Percentiles rank a stretch among this genome's conserved stretches.
Conservation (phyloP, 768 basidiomycete species). For the Phallus indusiatus region DNA sequence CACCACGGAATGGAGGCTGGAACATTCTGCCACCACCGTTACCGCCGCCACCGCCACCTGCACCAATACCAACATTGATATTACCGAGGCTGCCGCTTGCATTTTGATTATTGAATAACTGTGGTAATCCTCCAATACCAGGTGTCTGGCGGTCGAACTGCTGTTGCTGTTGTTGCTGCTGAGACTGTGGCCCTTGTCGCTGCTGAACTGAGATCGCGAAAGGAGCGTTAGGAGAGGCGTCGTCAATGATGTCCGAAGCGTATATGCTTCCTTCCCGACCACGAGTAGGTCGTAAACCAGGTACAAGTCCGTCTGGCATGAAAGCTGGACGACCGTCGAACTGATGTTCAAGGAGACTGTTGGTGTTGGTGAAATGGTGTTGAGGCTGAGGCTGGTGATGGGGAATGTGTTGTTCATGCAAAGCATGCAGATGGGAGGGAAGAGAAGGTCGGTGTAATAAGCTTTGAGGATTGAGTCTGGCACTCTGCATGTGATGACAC, state of each 20-base stretch:
- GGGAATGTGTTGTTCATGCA: slow-evolving; percentile 26
- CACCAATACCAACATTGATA: neutral
- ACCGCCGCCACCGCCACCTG: too few relatives aligned
- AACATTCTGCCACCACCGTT: neutral
- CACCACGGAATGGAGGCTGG: slow-evolving; percentile 52
- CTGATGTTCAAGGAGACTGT: slow-evolving; percentile 48
- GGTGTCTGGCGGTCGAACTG: slow-evolving; percentile 47
- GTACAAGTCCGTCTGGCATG: slow-evolving; percentile 78
- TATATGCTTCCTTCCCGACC: slow-evolving; percentile 38
- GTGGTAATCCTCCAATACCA: slow-evolving; percentile 27
- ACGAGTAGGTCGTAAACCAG: slow-evolving; percentile 65
- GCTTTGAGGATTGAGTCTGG: slow-evolving; percentile 30
- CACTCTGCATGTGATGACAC: slow-evolving; percentile 18
- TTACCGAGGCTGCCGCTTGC: neutral
- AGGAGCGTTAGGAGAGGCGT: slow-evolving; percentile 32
- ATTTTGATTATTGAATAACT: neutral
- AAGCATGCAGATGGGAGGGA: slow-evolving; percentile 31
- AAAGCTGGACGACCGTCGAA: slow-evolving; percentile 41
- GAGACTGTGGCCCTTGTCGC: slow-evolving; percentile 27
- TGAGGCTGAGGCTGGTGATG: slow-evolving; percentile 24
- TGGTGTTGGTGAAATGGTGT: slow-evolving; percentile 40
- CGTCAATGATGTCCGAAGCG: slow-evolving; percentile 31
- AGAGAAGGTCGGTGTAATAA: slow-evolving; percentile 33
- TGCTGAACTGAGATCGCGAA: slow-evolving; percentile 40
- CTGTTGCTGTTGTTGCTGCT: slow-evolving; percentile 35